These are phyloP conservation scores for Psophocarpus tetragonolobus DNA, from an alignment of 306 rosid species.

Conservation along the genomic window DNA sequence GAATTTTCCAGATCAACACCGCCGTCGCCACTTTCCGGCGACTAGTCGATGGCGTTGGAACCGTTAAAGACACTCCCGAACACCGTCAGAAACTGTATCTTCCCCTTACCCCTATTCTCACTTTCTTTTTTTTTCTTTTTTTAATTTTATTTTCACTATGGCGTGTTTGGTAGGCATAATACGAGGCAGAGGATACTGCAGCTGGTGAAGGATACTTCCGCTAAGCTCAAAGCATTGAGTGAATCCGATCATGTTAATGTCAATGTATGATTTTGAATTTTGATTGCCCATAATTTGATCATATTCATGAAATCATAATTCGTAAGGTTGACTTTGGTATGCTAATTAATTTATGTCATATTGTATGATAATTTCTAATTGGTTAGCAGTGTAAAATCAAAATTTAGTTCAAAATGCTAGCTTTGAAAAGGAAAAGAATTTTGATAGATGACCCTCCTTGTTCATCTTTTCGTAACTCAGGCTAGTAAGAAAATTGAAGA, in stretches of 20 bases:
- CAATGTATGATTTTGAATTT: conserved; percentile 39
- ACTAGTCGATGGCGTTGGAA: conserved; percentile 70
- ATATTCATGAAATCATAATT: background rate
- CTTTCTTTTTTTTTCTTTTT: background rate
- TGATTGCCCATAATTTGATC: conserved; percentile 12
- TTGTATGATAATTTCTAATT: background rate
- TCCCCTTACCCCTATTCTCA: background rate
- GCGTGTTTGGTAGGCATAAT: conserved; percentile 48
- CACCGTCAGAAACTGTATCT: conserved; percentile 74
- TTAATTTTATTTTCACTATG: background rate
- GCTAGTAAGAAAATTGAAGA: conserved; percentile 64
- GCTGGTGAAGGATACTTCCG: conserved; percentile 74
- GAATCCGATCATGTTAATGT: conserved; percentile 48
- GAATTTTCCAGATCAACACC: conserved; percentile 83
- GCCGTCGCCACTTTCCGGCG: conserved; percentile 74
- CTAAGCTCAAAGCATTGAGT: conserved; percentile 64
- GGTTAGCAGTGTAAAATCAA: background rate
- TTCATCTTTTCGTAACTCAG: conserved; percentile 38
- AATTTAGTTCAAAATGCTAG: background rate
- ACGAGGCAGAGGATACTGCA: conserved; percentile 71
- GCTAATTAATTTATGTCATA: background rate
- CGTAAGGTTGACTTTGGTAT: background rate
- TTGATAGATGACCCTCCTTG: background rate
- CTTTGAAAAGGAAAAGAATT: background rate
- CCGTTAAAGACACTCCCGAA: conserved; percentile 66